These are phyloP conservation scores for Hordeum pubiflorum DNA, from an alignment of 202 grass and related monocot genomes.

Conservation along the genomic window DNA sequence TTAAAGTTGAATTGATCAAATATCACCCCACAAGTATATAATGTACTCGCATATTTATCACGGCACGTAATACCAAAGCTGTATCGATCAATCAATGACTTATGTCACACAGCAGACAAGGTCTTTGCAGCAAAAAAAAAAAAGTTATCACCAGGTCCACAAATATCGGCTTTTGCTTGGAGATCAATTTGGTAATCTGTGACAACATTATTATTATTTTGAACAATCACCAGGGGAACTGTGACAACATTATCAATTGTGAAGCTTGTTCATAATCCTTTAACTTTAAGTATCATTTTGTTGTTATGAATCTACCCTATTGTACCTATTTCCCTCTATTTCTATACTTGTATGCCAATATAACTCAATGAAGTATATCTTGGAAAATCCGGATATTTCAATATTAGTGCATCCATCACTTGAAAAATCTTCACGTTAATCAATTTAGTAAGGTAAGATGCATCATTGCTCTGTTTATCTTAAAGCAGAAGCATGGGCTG, in stretches of 20 bases:
- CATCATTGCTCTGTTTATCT: conserved; percentile 27
- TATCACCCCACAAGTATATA: neutral
- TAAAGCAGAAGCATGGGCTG: conserved; percentile 27
- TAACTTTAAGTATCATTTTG: neutral
- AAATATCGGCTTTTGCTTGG: neutral
- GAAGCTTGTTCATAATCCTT: neutral
- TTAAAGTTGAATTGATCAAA: neutral
- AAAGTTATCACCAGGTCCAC: neutral
- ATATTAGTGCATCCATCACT: neutral
- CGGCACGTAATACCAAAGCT: neutral
- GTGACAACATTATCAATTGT: neutral
- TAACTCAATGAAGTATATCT: neutral
- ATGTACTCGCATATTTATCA: neutral
- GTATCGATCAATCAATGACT: neutral
- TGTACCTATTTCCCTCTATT: neutral
- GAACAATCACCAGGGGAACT: too few species aligned
- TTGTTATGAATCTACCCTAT: neutral
- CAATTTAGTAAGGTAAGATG: conserved; percentile 4
- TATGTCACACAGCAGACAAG: neutral
- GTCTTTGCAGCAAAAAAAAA: neutral
- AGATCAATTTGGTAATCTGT: neutral
- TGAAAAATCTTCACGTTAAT: neutral
- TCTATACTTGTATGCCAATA: neutral
- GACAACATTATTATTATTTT: neutral
- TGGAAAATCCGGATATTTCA: neutral